phyloP scores from a whole-genome alignment of 129 eudicot genomes.

The Calendula officinalis region DNA sequence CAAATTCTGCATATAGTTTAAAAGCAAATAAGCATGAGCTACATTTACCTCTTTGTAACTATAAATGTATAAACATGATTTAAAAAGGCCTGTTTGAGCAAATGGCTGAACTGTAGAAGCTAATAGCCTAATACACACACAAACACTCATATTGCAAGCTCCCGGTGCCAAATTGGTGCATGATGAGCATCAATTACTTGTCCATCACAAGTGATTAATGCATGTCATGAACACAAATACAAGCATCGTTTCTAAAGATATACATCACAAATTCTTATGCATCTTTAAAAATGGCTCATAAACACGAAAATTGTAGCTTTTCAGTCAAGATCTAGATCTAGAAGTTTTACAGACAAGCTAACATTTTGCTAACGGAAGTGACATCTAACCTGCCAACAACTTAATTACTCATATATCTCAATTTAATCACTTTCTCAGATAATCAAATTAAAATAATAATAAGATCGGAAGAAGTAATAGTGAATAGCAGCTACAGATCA shows the following conservation, averaged over 20 bases:
- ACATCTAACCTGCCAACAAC: conserved; percentile 20
- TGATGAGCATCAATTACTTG: conserved; percentile 8
- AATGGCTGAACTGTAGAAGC: no score
- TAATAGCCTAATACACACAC: no score
- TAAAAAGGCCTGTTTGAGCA: no score
- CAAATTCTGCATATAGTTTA: conserved; percentile 15
- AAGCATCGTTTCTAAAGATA: conserved; percentile 1
- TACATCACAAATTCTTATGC: neutral
- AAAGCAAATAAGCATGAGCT: neutral
- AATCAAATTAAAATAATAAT: neutral
- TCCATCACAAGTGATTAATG: no score
- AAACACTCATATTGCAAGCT: neutral
- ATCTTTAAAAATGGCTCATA: conserved; percentile 5
- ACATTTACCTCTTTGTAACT: no score
- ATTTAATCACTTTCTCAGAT: conserved; percentile 1
- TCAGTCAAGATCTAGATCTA: conserved; percentile 21
- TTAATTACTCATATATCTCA: conserved; percentile 6
- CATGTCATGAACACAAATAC: neutral
- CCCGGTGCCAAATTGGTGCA: neutral
- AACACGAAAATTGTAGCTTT: neutral
- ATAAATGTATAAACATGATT: neutral
- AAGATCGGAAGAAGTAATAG: conserved; percentile 4
- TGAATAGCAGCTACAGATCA: neutral
- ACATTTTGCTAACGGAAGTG: conserved; percentile 12
- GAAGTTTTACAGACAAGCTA: neutral